phyloP scores from a whole-genome alignment of 768 basidiomycete species.

The Tubosaeta brunneosetosa region DNA sequence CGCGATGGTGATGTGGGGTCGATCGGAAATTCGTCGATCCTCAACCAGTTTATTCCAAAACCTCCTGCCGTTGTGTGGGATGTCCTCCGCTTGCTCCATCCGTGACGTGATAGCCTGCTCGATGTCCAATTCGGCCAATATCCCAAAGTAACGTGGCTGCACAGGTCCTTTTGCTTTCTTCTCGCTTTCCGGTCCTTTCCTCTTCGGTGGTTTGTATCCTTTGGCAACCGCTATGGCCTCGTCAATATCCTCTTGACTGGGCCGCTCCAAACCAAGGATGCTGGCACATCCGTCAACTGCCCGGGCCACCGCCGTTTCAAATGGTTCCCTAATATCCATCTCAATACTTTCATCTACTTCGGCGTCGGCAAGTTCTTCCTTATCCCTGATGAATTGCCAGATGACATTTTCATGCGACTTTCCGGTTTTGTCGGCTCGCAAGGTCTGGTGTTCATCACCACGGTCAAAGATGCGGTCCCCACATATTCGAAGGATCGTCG shows the following conservation, averaged over 20 bases:
- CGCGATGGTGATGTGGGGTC: constrained; percentile 85
- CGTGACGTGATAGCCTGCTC: constrained; percentile 39
- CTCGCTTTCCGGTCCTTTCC: constrained; percentile 1
- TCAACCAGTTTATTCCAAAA: constrained; percentile 50
- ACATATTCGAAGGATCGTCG: constrained; percentile 70
- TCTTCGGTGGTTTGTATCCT: constrained; percentile 36
- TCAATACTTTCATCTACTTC: constrained; percentile 70
- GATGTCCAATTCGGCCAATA: constrained; percentile 72
- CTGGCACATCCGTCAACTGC: constrained; percentile 56
- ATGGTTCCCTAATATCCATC: constrained; percentile 54
- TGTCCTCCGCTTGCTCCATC: constrained; percentile 34
- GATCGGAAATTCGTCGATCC: constrained; percentile 43
- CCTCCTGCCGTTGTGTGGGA: constrained; percentile 25
- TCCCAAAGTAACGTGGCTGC: constrained; percentile 67
- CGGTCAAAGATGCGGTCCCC: constrained; percentile 67
- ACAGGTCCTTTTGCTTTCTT: constrained; percentile 26
- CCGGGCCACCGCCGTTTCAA: constrained; percentile 51
- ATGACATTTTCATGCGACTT: constrained; percentile 74
- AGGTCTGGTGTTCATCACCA: constrained; percentile 81
- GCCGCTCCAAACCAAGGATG: constrained; percentile 51
- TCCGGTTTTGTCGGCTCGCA: constrained; percentile 51
- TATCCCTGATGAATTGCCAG: constrained; percentile 69
- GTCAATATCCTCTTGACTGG: constrained; percentile 51
- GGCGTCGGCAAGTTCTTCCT: constrained; percentile 53
- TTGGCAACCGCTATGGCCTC: constrained; percentile 38